Evolutionary conservation across 176 grass and related monocot species (phyloP).

Genomic region (Hordeum vulgare): DNA sequence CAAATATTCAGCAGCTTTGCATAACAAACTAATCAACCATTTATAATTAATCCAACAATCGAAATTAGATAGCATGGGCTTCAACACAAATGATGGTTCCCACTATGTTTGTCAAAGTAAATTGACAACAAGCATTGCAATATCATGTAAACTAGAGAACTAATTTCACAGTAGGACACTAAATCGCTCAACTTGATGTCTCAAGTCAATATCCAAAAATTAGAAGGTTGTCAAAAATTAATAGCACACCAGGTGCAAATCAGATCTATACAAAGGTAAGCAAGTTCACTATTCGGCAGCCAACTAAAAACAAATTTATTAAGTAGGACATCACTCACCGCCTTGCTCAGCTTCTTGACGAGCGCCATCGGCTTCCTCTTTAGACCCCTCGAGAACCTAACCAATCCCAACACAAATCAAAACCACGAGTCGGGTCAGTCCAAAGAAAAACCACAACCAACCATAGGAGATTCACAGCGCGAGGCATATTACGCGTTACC

Average conservation of each 20-base stretch:
- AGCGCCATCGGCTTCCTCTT: slow-evolving; percentile 99
- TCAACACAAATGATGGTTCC: neutral
- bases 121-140: neutral
- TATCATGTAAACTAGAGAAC: neutral
- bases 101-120: neutral
- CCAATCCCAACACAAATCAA: neutral
- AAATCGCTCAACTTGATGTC: neutral
- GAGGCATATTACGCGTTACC: neutral
- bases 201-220: too few relatives aligned
- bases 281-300: neutral
- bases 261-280: neutral
- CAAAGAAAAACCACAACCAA: neutral
- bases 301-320: neutral
- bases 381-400: slow-evolving; percentile 86
- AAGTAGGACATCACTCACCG: slow-evolving; percentile 65
- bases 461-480: neutral
- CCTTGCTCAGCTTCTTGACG: slow-evolving; percentile 96
- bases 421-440: neutral
- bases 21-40: neutral
- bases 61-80: neutral
- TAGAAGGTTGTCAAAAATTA: neutral
- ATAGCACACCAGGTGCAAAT: neutral
- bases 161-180: neutral
- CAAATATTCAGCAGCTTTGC: fast-evolving
- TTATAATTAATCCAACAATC: too few relatives aligned